Evolutionary conservation across 257 asterid species (phyloP), one percentile per base, ranked within the genome.

Genomic region (Gynochthodes officinalis): DNA sequence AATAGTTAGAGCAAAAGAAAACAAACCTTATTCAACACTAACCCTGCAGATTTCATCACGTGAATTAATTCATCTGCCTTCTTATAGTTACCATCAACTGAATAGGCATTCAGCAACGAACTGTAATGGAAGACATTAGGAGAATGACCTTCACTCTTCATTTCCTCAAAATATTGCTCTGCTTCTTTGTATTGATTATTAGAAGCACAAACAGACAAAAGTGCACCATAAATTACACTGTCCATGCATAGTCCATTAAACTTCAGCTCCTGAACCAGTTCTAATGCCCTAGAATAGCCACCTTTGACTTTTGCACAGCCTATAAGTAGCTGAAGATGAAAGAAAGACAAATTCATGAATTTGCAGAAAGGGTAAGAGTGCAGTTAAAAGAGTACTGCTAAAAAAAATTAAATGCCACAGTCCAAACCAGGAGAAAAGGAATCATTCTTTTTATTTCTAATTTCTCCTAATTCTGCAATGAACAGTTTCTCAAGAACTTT

Each of bases 41-140:
- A 57, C 25, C 97, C 97, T 52, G 84, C 85, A 72, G 86, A 83
- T 82, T 72, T 87, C 99, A 94, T 88, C 80, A 89, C 97, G 77
- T 86, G 85, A 75, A 94, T 82, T 80, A 91, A 67, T 70, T 75
- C 84, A 71, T 91, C 97, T 60, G 97, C 99, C 84, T 80, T 89
- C 53, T 43, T 73, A 75, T 79, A 87, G 80, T 89, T 87, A 55
- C 95, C 96, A 76, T 82, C 88, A 81, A 75, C 78, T 16, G 99
- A 89, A 74, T 84, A 94, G 52, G 99, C 97, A 87, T 94, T 94
- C 70, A 94, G 85, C 90, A 94, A 86, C 63, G 99, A 94, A 79
- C 99, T 94, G 81, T 88, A 91, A 79, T 94, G 99, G 80, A 91
- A 91, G 71, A 81, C 89, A 87, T 94, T 94, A 27, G 95, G 96